Percentiles rank a stretch among this genome's conserved stretches.
Conservation (phyloP, 306 rosid species). For the Cucumis cinereus region DNA sequence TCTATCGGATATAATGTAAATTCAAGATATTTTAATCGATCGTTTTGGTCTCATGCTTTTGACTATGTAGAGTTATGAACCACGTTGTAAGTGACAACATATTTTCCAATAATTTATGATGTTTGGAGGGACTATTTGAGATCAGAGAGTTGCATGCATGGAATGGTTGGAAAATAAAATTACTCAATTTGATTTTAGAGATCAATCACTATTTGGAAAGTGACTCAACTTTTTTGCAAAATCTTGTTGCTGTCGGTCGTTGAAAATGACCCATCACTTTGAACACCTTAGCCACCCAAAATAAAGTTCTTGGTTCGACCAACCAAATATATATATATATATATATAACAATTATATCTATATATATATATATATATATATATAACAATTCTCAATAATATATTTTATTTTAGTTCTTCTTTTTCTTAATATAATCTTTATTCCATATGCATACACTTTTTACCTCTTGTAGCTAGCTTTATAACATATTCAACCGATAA, state of each 20-base stretch:
- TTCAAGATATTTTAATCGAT: too few species aligned
- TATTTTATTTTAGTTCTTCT: background rate
- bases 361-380: too few species aligned
- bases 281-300: background rate
- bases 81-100: too few species aligned
- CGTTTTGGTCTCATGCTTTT: too few species aligned
- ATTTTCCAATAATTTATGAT: too few species aligned
- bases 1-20: too few species aligned
- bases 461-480: background rate
- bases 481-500: too few species aligned
- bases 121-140: too few species aligned
- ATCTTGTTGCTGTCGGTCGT: slow-evolving; percentile 11
- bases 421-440: background rate
- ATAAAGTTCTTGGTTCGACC: background rate
- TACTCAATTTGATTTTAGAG: background rate
- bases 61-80: too few species aligned
- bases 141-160: slow-evolving; percentile 1
- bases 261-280: slow-evolving; percentile 3
- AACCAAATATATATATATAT: background rate
- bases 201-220: slow-evolving; percentile 2
- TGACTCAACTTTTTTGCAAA: slow-evolving; percentile 7
- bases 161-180: background rate
- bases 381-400: too few species aligned
- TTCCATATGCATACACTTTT: background rate
- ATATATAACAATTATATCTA: too few species aligned